Evolutionary conservation across 768 basidiomycete species (phyloP), one percentile per base, ranked within the genome.

Genomic region (Lyophyllum shimeji): DNA sequence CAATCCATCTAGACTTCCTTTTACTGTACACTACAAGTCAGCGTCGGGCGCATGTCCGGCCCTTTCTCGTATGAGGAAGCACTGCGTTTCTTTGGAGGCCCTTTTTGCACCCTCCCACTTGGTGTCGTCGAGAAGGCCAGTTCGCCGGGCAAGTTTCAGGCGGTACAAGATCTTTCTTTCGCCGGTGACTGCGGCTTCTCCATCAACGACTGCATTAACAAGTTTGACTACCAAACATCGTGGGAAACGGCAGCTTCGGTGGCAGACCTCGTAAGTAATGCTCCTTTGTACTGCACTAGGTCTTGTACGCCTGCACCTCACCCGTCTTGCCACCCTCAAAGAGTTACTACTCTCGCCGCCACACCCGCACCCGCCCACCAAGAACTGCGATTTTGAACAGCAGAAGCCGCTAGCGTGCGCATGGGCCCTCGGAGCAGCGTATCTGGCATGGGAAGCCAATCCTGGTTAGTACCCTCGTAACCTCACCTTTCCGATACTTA

Each of bases 351-450:
- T 71, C 1, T 56, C 55, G 13, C 69, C 70, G 7, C 72, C 71
- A 0, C 60, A 63, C 24, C 61, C 67, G 0, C 76, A 76, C 56
- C 59, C 69, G 0, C 63, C 67, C 0, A 69, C 65, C 2, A 46
- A 51, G 8, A 50, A 61, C 11, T 78, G 76, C 53, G 61, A 56
- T 31, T 70, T 70, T 51, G 37, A 12, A 0, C 65, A 71, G n/a
- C 76, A 76, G 63, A 72, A 69, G 50, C 64, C 61, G n/a, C 48
- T 76, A n/a, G 65, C 62, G 15, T 62, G 75, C n/a, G 70, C 73
- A 4, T 78, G 76, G 76, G 67, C 70, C 3, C 60, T 76, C 3
- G 69, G 68, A 3, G 59, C 73, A 7, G 70, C 75, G 0, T 69
- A 69, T 60, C 57, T 76, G 3, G 67, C 65, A 9, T 76, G 74